Base-by-base conservation (phyloP, 805 yeast genomes). In the Saccharomycopsis fermentans region DNA sequence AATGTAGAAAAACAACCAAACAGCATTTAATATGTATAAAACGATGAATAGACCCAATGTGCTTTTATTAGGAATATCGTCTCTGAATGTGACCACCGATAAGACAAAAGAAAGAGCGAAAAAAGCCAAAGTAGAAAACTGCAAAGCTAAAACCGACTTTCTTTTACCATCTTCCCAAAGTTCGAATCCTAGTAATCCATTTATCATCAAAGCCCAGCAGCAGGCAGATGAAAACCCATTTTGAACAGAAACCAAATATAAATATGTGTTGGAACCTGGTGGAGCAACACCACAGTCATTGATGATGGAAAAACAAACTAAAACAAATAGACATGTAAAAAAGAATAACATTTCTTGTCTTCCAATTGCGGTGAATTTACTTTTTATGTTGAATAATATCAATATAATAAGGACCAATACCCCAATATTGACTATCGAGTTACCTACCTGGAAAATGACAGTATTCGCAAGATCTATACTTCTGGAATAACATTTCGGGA, bases 251-350 rank as follows among this genome's bases (percentile, higher is more conserved):
- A 89, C 97, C 69, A 91, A 87, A 69, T 86, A 90, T 1, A 89
- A 86, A 67, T 82, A 92, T 3, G 89, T 75, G 1, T 68, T 67
- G 1, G 94, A 81, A 2, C 91, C 86, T 1, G 96, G 94, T 1
- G 98, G 96, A 12, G 87, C 79, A 1, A 92, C 97, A 19, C 98
- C 98, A 63, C 95, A 84, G 67, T 92, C 96, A 4, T 90, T 95
- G 24, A 92, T 79, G 54, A 92, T 74, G 2, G 91, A 78, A 61
- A 84, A 73, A 16, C 87, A 77, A 5, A 82, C 77, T 63, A 87
- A 76, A 1, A 80, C 74, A 35, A 85, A 73, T 62, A 78, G 77
- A 48, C 81, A 66, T 70, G 85, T 82, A 70, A 83, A 85, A 67
- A 87, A 85, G 64, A 80, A 81, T 57, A 89, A 71, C 83, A 90